Evolutionary conservation across 148 eudicot genomes (phyloP), one percentile per base, ranked within the genome.

Genomic region (Diospyros kaki): DNA sequence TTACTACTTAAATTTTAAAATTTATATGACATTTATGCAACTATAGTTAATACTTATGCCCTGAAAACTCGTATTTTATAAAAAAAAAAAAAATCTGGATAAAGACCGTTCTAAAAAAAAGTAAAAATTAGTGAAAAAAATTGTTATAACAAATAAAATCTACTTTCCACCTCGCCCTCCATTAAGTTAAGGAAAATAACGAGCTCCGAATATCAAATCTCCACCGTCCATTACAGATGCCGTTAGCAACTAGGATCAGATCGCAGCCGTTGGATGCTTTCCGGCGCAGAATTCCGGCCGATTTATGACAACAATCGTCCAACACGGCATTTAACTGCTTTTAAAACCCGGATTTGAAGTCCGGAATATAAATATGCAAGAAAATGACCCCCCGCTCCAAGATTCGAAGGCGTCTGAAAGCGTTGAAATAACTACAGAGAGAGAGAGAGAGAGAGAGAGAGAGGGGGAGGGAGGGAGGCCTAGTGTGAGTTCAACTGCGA

Each of bases 261-360:
- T 80, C 86, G 9, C 18, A 71, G 58, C 80, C 85, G 82, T 83
- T 55, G 10, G 7, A 11, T 46, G 5, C 3, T 67, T 67, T 66
- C 48, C 46, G 62, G 54, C 70, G 48, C 14, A 17, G 69, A 52
- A 50, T 52, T 64, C 76, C 60, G 60, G 46, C 67, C 40, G 58
- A 52, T 14, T 10, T 56, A 62, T 41, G 71, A 7, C 14, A 11
- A 48, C 66, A 2, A 54, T 65, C 48, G 54, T 81, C 82, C 78
- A 68, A 84, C 84, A 56, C 79, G 82, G 78, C 80, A 78, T 74
- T 83, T 52, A 85, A 87, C 67, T 78, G 58, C 76, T 74, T 77
- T 77, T 84, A 43, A 88, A 86, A 80, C 82, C 89, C 89, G 84
- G 76, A 58, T 64, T 82, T 84, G 71, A 83, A 75, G 81, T 84